A percentile compares a stretch with the other conserved stretches of the same genome.
phyloP scores from a whole-genome alignment of 2,329 filamentous ascomycete species.

The Trichoderma koningii region DNA sequence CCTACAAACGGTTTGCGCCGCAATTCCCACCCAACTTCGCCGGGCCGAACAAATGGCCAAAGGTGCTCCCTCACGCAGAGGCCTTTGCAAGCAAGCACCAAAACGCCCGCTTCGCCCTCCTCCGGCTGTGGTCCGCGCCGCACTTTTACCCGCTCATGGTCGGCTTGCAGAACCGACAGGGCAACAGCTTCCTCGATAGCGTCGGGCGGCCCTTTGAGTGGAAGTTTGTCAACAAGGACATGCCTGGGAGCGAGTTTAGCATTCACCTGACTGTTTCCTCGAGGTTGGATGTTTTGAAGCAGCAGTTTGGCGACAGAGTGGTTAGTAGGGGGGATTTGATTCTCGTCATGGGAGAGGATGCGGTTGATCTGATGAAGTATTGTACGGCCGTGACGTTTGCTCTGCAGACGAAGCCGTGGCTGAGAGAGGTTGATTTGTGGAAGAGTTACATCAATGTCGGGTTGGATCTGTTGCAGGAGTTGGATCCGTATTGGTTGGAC shows the following conservation, averaged over 20 bases:
- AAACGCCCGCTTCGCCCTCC: slow-evolving; percentile 34
- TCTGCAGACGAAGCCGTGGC: slow-evolving; percentile 37
- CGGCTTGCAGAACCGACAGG: slow-evolving; percentile 29
- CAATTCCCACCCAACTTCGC: slow-evolving; percentile 27
- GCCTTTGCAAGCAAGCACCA: slow-evolving; percentile 27
- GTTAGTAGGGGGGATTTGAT: slow-evolving; percentile 33
- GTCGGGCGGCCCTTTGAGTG: slow-evolving; percentile 34
- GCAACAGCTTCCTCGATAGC: slow-evolving; percentile 35
- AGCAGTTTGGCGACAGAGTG: slow-evolving; percentile 32
- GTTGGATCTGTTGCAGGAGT: slow-evolving; percentile 29
- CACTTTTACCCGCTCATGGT: slow-evolving; percentile 39
- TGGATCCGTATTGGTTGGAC: slow-evolving; percentile 34
- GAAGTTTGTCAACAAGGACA: slow-evolving; percentile 37
- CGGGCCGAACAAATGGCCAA: slow-evolving; percentile 32
- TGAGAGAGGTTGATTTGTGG: slow-evolving; percentile 36
- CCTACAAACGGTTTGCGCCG: slow-evolving; percentile 27
- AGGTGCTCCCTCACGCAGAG: slow-evolving; percentile 30
- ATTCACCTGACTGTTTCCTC: slow-evolving; percentile 26
- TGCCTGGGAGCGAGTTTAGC: slow-evolving; percentile 35
- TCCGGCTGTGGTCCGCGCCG: slow-evolving; percentile 36
- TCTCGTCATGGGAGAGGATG: slow-evolving; percentile 35
- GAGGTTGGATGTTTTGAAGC: slow-evolving; percentile 29
- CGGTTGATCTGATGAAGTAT: slow-evolving; percentile 32
- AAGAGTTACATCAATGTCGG: slow-evolving; percentile 38
- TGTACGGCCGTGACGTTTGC: slow-evolving; percentile 35